These are phyloP conservation scores for Nakazawaea peltata DNA, from an alignment of 805 yeast genomes.

Conservation along the genomic window DNA sequence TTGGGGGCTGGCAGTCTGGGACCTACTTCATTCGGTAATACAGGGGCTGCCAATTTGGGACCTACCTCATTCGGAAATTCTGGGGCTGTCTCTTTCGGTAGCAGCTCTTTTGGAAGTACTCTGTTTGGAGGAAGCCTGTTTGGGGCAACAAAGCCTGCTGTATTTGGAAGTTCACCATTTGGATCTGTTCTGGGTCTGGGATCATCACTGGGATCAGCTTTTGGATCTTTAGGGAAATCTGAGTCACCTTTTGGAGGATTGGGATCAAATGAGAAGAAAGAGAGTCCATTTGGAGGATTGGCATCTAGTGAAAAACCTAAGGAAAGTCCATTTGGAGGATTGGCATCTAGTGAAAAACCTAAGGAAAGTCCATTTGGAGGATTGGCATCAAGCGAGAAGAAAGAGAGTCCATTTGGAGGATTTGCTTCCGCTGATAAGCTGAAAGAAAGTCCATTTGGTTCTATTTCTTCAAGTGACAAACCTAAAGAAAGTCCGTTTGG, in stretches of 20 bases:
- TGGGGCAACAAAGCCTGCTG: conserved; percentile 8
- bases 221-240: conserved; percentile 11
- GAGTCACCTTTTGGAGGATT: background rate
- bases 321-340: background rate
- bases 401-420: no score
- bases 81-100: background rate
- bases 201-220: conserved; percentile 15
- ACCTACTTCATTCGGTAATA: no score
- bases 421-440: no score
- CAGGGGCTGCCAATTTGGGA: conserved; percentile 1
- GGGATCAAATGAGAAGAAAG: no score
- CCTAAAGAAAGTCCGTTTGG: background rate
- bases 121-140: conserved; percentile 10
- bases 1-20: no score
- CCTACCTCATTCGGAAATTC: conserved; percentile 8
- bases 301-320: no score
- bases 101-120: conserved; percentile 18
- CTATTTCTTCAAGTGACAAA: background rate
- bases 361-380: background rate
- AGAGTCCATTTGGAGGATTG: no score
- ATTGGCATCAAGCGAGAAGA: no score
- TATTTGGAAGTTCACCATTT: conserved; percentile 19
- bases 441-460: no score
- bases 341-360: background rate
- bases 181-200: conserved; percentile 13